Base-by-base conservation (phyloP, 179 eudicot species). In the Nepenthes alata region DNA sequence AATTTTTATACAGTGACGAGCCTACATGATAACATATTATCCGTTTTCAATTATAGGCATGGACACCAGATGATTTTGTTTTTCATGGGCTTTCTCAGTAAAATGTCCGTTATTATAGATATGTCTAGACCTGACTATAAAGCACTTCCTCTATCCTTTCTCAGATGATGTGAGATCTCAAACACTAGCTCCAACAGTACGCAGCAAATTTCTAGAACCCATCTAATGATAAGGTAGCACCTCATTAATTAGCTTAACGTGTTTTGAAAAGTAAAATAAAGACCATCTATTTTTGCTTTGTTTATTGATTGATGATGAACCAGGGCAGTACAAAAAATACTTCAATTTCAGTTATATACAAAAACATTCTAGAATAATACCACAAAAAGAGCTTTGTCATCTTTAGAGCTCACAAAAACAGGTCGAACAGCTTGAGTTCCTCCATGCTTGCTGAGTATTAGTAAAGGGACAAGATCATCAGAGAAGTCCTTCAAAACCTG, bases 331-430 rank as follows among this genome's bases (percentile, higher is more conserved):
- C 25, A 25, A 25, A 25, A 25, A 25, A 34, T 37, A 56, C 9
- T 11, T 56, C 59, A 16, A 3, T 11, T 11, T 56, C 37, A 56
- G 59, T 25, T 25, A 49, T 16, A 60, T 25, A 35, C 11, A 15
- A 9, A 36, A 10, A 35, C 11, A 11, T 15, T 11, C 10, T 14
- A 34, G 5, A 3, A 39, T 7, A 49, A 25, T 74, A 89, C 98
- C 95, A 84, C 84, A 36, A 87, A 79, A 70, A 70, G 60, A 60
- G 34, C 41, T 73, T 70, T 83, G 74, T 94, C 99, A 63, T 85
- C 91, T 62, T 79, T 72, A 48, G 99, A 90, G 60, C 83, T 79
- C 12, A 94, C 79, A 53, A 87, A 74, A 78, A 94, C 86, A 70
- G 75, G 70, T 58, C 83, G 87, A 78, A 94, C 79, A 55, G 89